Percentiles rank a stretch among this genome's conserved stretches.
Conservation (phyloP, 192 early-diverging fungal genomes). For the Podila epigama region DNA sequence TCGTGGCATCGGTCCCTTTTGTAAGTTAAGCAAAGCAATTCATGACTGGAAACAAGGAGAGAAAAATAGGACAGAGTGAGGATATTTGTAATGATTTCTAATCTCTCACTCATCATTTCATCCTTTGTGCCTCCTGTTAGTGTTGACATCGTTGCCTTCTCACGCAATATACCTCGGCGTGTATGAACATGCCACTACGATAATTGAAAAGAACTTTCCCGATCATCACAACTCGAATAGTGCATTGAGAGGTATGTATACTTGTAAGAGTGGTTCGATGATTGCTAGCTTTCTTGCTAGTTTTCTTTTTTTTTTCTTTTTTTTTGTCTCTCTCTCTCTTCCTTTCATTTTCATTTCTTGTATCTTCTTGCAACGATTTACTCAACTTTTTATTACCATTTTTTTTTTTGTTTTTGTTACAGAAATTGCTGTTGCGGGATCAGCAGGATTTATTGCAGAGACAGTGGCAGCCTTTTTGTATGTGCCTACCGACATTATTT, state of each 20-base stretch:
- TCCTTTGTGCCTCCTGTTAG: not conserved
- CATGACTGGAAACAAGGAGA: not conserved
- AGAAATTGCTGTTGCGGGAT: slow-evolving; percentile 45
- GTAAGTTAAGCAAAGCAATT: slow-evolving; percentile 5
- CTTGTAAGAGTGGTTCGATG: not conserved
- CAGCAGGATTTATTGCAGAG: slow-evolving; percentile 44
- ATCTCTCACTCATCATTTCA: not conserved
- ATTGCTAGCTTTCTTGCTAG: not conserved
- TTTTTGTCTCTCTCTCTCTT: not conserved
- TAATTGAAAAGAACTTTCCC: slow-evolving; percentile 38
- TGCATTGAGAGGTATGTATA: slow-evolving; percentile 27
- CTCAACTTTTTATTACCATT: not conserved
- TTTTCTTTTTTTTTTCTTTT: no score
- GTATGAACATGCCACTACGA: slow-evolving; percentile 39
- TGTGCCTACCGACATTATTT: slow-evolving; percentile 47
- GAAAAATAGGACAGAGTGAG: not conserved
- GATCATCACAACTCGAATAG: slow-evolving; percentile 40
- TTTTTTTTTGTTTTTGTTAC: not conserved
- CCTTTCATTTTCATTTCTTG: not conserved
- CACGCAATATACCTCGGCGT: slow-evolving; percentile 47
- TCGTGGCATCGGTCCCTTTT: slow-evolving; percentile 40
- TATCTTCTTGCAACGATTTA: not conserved
- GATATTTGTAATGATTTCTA: not conserved
- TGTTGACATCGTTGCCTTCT: slow-evolving; percentile 40
- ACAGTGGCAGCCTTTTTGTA: slow-evolving; percentile 27